Conservation (phyloP, 495 filamentous ascomycete genomes). For the Acidiella bohemica region DNA sequence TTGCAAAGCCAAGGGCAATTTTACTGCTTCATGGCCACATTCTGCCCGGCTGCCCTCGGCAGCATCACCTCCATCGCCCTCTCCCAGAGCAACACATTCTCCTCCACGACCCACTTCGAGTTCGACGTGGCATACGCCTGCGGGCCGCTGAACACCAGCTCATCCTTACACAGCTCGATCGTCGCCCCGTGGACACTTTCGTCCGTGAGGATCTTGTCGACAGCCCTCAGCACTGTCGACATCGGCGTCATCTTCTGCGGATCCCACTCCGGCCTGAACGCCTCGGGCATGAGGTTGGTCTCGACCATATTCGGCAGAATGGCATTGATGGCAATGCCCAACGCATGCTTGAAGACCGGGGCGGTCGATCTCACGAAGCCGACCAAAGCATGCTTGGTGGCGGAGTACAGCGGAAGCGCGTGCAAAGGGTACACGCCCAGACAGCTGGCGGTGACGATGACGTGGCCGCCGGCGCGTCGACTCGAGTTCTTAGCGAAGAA, state of each 20-base stretch:
- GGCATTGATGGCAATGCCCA: conserved; percentile 30
- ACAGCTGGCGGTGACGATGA: conserved; percentile 22
- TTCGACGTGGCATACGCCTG: conserved; percentile 19
- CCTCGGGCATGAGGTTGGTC: conserved; percentile 10
- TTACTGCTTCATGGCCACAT: too few species aligned
- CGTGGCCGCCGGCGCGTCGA: conserved; percentile 7
- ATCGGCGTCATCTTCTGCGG: conserved; percentile 4
- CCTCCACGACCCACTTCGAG: conserved; percentile 18
- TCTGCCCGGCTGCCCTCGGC: conserved; percentile 1
- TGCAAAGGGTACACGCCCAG: conserved; percentile 21
- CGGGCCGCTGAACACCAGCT: conserved; percentile 23
- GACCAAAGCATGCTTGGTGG: conserved; percentile 24
- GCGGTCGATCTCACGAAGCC: conserved; percentile 26
- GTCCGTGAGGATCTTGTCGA: conserved; percentile 24
- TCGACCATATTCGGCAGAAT: conserved; percentile 22
- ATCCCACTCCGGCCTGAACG: background rate
- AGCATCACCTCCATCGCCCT: conserved; percentile 2
- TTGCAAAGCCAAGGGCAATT: too few species aligned
- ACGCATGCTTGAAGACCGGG: conserved; percentile 19
- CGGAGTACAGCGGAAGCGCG: conserved; percentile 23
- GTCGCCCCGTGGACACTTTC: conserved; percentile 21
- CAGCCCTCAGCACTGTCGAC: conserved; percentile 9
- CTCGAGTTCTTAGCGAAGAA: conserved; percentile 16
- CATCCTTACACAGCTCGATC: conserved; percentile 21
- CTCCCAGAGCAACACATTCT: conserved; percentile 9